Evolutionary conservation across 768 basidiomycete species (phyloP).

Genomic region (Candolleomyces efflorescens): DNA sequence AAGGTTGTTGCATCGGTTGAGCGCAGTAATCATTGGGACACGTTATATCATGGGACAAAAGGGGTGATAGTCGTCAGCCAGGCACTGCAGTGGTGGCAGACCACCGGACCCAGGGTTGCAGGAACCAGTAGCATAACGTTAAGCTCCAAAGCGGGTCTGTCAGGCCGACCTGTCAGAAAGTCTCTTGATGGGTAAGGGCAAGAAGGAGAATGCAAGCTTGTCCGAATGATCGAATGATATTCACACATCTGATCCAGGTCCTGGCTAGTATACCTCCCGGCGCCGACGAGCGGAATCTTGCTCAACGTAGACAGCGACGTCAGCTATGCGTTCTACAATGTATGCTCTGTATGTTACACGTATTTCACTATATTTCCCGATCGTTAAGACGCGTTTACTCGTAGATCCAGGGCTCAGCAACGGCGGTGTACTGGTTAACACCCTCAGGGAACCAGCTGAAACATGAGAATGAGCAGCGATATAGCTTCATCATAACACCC

Average conservation of each 20-base stretch:
- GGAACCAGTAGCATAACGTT: not conserved
- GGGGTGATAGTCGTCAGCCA: not conserved
- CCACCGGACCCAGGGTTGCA: not conserved
- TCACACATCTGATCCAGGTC: no score
- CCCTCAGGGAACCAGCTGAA: conserved; percentile 92
- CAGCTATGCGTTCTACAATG: conserved; percentile 7
- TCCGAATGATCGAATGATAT: no score
- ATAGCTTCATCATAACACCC: not conserved
- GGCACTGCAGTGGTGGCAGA: not conserved
- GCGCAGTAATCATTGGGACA: not conserved
- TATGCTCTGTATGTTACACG: conserved; percentile 11
- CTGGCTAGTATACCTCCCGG: no score
- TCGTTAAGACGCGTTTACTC: conserved; percentile 45
- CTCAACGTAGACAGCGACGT: not conserved
- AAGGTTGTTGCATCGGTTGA: not conserved
- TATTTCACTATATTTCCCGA: not conserved
- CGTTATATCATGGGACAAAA: not conserved
- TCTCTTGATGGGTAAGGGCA: no score
- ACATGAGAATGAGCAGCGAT: conserved; percentile 1
- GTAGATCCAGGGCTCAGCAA: conserved; percentile 70
- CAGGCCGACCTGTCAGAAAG: no score
- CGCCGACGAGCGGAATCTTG: no score
- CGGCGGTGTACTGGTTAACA: conserved; percentile 62
- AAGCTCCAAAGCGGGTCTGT: no score
- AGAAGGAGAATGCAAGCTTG: no score